phyloP scores from a whole-genome alignment of 2,329 filamentous ascomycete genomes.

The Blumeriella jaapii region DNA sequence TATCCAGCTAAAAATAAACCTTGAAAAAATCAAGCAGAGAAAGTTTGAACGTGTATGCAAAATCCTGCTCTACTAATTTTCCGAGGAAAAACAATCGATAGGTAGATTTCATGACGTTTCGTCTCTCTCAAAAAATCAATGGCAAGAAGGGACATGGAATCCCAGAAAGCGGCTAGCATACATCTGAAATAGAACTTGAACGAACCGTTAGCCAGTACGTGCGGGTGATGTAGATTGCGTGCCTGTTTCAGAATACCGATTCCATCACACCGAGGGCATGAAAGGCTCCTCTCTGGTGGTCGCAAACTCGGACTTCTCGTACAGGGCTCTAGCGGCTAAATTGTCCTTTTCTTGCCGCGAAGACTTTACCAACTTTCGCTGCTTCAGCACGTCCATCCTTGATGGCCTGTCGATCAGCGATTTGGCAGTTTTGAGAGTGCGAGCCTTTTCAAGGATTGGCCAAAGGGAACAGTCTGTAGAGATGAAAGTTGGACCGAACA shows the following conservation, averaged over 20 bases:
- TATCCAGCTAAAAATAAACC: no score
- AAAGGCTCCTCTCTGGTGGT: slow-evolving; percentile 14
- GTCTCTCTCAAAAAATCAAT: no score
- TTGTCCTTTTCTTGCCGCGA: slow-evolving; percentile 27
- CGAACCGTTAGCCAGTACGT: no score
- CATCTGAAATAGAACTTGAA: not conserved
- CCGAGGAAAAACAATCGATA: no score
- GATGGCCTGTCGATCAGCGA: slow-evolving; percentile 25
- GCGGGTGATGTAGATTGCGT: no score
- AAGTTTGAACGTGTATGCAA: no score
- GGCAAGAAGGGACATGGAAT: no score
- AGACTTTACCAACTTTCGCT: slow-evolving; percentile 13
- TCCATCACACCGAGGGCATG: slow-evolving; percentile 3
- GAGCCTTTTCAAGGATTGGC: slow-evolving; percentile 19
- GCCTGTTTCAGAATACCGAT: slow-evolving; percentile 15
- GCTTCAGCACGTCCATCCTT: slow-evolving; percentile 22
- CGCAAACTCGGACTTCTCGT: slow-evolving; percentile 29
- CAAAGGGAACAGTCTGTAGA: slow-evolving; percentile 6
- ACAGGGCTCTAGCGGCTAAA: slow-evolving; percentile 26
- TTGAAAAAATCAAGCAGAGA: no score
- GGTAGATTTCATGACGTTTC: no score
- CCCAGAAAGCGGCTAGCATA: no score
- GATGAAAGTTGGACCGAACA: not conserved
- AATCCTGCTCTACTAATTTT: no score
- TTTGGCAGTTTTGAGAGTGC: slow-evolving; percentile 28